Percentiles rank a stretch among this genome's conserved stretches.
Evolutionary conservation across 139 green algal species (phyloP).

Genomic region (Pleodorina starrii): DNA sequence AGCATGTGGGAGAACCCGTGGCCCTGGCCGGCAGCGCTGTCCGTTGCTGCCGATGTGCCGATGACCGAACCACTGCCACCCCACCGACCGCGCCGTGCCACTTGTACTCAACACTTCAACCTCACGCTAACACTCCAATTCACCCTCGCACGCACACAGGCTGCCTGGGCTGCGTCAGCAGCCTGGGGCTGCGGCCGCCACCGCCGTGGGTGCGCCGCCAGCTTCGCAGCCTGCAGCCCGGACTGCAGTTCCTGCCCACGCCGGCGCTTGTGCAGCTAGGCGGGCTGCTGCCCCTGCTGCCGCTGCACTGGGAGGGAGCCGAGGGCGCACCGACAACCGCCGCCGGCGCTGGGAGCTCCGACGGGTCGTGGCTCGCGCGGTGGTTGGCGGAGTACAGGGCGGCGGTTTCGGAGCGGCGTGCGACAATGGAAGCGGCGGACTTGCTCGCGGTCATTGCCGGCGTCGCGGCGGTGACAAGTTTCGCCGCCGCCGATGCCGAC

Average conservation of each 20-base stretch:
- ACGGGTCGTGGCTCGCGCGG: neutral
- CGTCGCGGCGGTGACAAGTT: conserved; percentile 7
- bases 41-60: too few relatives aligned
- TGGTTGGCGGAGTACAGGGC: conserved; percentile 23
- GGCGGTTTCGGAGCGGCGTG: neutral
- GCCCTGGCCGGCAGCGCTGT: too few relatives aligned
- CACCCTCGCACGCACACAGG: too few relatives aligned
- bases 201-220: conserved; percentile 34
- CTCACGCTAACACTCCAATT: too few relatives aligned
- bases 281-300: conserved; percentile 18
- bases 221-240: conserved; percentile 28
- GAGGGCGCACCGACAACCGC: neutral
- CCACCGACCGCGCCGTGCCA: too few relatives aligned
- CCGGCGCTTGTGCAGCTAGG: conserved; percentile 22
- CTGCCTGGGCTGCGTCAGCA: conserved; percentile 1
- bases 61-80: too few relatives aligned
- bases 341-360: neutral
- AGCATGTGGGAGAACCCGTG: too few relatives aligned
- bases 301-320: neutral
- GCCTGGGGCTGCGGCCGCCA: conserved; percentile 7
- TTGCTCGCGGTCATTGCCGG: neutral
- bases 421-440: neutral
- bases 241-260: neutral
- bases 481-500: too few relatives aligned
- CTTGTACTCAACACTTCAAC: too few relatives aligned